A percentile compares a stretch with the other conserved stretches of the same genome.
Evolutionary conservation across 805 yeast genomes (phyloP).

Genomic region (Candida berthetii): DNA sequence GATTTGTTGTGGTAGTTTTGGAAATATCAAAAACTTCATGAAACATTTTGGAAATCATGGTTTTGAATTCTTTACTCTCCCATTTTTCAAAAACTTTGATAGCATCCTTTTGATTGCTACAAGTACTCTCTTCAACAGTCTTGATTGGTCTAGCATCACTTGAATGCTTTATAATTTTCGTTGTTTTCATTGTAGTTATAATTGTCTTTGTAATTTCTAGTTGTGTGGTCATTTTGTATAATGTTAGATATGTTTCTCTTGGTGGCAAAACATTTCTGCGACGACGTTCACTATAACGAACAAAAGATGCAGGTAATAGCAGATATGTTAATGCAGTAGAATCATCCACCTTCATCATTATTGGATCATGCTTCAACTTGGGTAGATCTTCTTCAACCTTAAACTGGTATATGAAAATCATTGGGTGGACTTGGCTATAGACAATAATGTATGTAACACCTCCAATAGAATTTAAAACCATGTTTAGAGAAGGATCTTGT

Average conservation of each 20-base stretch:
- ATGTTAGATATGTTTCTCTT: not conserved
- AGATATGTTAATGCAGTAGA: constrained; percentile 1
- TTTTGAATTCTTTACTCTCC: not conserved
- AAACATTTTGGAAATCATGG: not conserved
- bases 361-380: constrained; percentile 31
- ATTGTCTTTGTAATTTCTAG: constrained; percentile 3
- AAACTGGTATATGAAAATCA: constrained; percentile 27
- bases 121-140: constrained; percentile 1
- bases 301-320: constrained; percentile 2
- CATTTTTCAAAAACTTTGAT: not conserved
- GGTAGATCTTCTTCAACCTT: constrained; percentile 28
- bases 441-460: constrained; percentile 16
- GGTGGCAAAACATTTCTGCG: not conserved
- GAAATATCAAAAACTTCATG: not conserved
- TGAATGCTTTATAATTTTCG: constrained; percentile 1
- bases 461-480: constrained; percentile 25
- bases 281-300: not conserved
- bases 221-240: not conserved
- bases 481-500: constrained; percentile 44
- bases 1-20: constrained; percentile 2
- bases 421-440: constrained; percentile 25
- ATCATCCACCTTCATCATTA: constrained; percentile 6
- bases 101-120: not conserved
- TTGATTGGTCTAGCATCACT: constrained; percentile 2
- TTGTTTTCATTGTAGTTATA: constrained; percentile 5